A percentile compares a stretch with the other conserved stretches of the same genome.
phyloP scores from a whole-genome alignment of 2,329 filamentous ascomycete species.

The Capronia epimyces region DNA sequence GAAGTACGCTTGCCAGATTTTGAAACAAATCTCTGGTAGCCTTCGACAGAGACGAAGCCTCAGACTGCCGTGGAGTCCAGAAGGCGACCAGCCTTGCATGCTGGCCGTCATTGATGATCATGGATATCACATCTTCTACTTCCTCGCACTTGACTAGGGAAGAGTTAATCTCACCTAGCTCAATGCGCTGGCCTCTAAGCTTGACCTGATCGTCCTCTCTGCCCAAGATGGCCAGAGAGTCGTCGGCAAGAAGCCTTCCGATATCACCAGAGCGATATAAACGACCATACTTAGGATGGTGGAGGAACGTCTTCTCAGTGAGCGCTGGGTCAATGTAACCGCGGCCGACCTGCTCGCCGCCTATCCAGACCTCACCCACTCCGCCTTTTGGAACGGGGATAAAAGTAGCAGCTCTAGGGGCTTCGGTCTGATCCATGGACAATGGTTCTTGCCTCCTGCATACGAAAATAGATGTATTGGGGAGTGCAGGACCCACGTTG shows the following conservation, averaged over 20 bases:
- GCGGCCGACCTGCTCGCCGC: constrained; percentile 69
- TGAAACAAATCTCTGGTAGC: constrained; percentile 47
- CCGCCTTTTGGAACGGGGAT: constrained; percentile 62
- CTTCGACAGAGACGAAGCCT: not conserved
- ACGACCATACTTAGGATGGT: constrained; percentile 62
- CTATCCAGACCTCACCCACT: constrained; percentile 79
- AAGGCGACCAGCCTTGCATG: constrained; percentile 61
- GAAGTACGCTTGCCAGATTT: constrained; percentile 53
- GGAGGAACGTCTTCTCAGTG: constrained; percentile 61
- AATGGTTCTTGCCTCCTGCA: constrained; percentile 17
- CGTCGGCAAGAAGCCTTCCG: constrained; percentile 71
- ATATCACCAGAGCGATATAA: constrained; percentile 80
- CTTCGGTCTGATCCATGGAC: constrained; percentile 23
- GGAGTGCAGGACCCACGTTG: constrained; percentile 69
- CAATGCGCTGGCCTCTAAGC: constrained; percentile 71
- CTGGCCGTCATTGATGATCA: constrained; percentile 48
- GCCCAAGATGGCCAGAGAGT: constrained; percentile 66
- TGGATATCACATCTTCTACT: constrained; percentile 59
- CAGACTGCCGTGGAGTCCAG: constrained; percentile 46
- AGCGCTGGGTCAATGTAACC: constrained; percentile 65
- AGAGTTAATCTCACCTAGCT: constrained; percentile 69
- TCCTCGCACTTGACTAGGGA: constrained; percentile 49
- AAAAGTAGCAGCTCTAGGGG: constrained; percentile 34
- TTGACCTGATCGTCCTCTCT: constrained; percentile 77
- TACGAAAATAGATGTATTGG: constrained; percentile 71